Base-by-base conservation (phyloP, 257 asterid species). In the Nicotiana noctiflora region DNA sequence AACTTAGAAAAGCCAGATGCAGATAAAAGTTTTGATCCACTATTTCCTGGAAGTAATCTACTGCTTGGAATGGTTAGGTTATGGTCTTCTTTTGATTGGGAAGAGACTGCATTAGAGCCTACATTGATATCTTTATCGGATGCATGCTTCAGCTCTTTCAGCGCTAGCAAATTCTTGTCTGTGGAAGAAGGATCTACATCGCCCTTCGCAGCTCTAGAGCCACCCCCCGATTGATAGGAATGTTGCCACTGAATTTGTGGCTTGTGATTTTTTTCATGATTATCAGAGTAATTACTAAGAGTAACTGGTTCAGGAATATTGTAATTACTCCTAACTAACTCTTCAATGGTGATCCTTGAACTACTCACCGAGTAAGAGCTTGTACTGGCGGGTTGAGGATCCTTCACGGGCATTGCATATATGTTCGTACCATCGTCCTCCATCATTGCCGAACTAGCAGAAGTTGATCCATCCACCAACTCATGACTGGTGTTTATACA, bases 1-100 rank as follows among this genome's bases (percentile, higher is more conserved):
- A 72, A 84, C 53, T 84, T 67, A 63, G 87, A 78, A 65, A 87
- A 88, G 82, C 89, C 78, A n/a, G 93, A 81, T 37, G 87, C 34
- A 61, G 76, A 60, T 76, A 76, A 18, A 51, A 72, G 29, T 77
- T 82, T 85, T 61, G 88, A 68, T 18, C 75, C 77, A 66, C 67
- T 72, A 68, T 44, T 40, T 19, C 55, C 84, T 44, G 29, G 64
- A 40, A 61, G 78, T 11, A 60, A 61, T 75, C 52, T 53, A 72
- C 34, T 77, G 79, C 68, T 62, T 21, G 85, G 72, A 75, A 51
- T 68, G 55, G 53, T 77, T 6, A 53, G 52, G 77, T n/a, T 64
- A 37, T 75, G 53, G 53, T 74, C 79, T 63, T 64, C 82, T 34
- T 32, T 44, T 51, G 68, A 40, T 76, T 51, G 53, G 57, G 86